These are phyloP conservation scores for Exophiala phaeomuriformis DNA, from an alignment of 2,329 filamentous ascomycete genomes.

Conservation along the genomic window DNA sequence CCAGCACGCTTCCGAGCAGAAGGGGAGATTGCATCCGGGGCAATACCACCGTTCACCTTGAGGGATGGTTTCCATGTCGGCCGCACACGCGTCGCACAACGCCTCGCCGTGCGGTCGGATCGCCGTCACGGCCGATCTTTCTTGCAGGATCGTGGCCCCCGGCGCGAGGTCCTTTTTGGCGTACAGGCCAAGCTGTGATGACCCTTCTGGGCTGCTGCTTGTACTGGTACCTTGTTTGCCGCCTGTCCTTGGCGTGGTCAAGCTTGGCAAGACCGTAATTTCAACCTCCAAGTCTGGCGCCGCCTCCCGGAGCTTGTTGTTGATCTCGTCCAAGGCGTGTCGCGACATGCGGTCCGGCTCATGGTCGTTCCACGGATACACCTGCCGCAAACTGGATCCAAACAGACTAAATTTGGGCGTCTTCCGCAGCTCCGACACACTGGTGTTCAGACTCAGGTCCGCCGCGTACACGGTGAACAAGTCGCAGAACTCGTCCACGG, in stretches of 20 bases:
- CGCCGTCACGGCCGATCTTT: slow-evolving; percentile 80
- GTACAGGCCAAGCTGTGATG: slow-evolving; percentile 79
- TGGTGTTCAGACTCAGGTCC: slow-evolving; percentile 2
- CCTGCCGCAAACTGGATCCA: slow-evolving; percentile 44
- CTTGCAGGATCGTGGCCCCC: slow-evolving; percentile 68
- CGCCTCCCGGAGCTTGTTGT: slow-evolving; percentile 53
- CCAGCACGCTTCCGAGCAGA: slow-evolving; percentile 53
- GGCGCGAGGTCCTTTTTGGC: slow-evolving; percentile 72
- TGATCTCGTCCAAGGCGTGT: slow-evolving; percentile 59
- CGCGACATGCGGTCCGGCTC: slow-evolving; percentile 53
- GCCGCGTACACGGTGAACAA: slow-evolving; percentile 31
- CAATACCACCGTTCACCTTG: slow-evolving; percentile 37
- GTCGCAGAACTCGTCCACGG: slow-evolving; percentile 38
- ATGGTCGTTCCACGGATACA: slow-evolving; percentile 57
- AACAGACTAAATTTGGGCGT: slow-evolving; percentile 12
- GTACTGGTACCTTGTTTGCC: background rate
- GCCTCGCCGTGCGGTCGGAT: slow-evolving; percentile 81
- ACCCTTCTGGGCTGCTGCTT: slow-evolving; percentile 34
- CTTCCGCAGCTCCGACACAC: slow-evolving; percentile 1
- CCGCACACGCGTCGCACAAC: slow-evolving; percentile 83
- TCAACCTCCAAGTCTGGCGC: slow-evolving; percentile 77
- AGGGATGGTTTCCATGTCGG: slow-evolving; percentile 55
- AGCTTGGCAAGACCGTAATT: slow-evolving; percentile 65
- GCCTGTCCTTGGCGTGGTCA: slow-evolving; percentile 41
- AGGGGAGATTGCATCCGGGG: slow-evolving; percentile 46